Percentiles rank a stretch among this genome's conserved stretches.
phyloP scores from a whole-genome alignment of 768 basidiomycete species.

The Gyrodon lividus region DNA sequence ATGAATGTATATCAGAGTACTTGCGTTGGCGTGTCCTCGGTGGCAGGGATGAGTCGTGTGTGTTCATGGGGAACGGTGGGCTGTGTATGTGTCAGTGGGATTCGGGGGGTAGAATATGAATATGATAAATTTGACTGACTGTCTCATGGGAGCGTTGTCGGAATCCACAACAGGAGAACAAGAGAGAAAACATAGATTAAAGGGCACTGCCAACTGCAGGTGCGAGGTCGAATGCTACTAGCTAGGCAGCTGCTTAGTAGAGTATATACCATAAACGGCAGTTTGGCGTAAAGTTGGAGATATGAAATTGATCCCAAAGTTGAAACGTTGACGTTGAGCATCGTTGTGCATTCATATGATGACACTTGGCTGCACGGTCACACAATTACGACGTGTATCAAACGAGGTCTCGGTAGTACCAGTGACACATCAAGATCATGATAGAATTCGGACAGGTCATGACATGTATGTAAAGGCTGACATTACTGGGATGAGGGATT shows the following conservation, averaged over 20 bases:
- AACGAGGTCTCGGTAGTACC: not conserved
- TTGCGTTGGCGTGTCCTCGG: constrained; percentile 26
- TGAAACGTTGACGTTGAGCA: not conserved
- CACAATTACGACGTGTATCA: not conserved
- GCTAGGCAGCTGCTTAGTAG: too few relatives aligned
- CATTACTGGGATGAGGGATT: not conserved
- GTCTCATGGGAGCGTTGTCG: constrained; percentile 19
- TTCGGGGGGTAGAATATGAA: too few relatives aligned
- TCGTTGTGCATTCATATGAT: not conserved
- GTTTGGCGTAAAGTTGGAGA: not conserved
- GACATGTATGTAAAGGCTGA: not conserved
- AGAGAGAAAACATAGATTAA: constrained; percentile 24
- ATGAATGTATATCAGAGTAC: constrained; percentile 1
- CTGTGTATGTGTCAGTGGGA: not conserved
- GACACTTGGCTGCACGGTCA: not conserved
- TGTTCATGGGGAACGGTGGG: constrained; percentile 19
- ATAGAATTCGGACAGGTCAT: not conserved
- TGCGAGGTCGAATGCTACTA: not conserved
- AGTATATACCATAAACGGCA: constrained; percentile 9
- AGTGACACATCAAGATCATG: not conserved
- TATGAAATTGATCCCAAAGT: not conserved
- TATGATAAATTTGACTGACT: constrained; percentile 19
- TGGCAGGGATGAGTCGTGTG: constrained; percentile 29
- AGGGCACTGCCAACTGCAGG: not conserved
- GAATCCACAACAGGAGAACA: constrained; percentile 29